Percentiles rank a stretch among this genome's conserved stretches.
phyloP scores from a whole-genome alignment of 345 rosid species.

The Nasturtium officinale region DNA sequence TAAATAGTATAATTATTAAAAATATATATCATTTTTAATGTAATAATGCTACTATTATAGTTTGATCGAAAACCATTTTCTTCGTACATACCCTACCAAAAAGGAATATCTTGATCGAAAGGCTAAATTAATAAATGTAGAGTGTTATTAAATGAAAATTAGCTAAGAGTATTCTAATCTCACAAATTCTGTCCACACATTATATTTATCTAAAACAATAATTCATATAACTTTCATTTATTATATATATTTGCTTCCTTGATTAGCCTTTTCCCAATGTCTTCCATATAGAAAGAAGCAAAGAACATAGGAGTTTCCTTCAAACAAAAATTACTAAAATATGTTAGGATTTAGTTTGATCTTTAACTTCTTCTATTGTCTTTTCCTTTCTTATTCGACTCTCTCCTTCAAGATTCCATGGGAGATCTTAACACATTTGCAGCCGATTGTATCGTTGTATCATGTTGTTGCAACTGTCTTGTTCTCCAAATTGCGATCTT shows the following conservation, averaged over 20 bases:
- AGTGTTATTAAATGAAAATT: slow-evolving; percentile 32
- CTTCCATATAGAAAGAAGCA: slow-evolving; percentile 57
- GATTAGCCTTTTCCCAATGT: slow-evolving; percentile 43
- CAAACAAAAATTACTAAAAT: slow-evolving; percentile 26
- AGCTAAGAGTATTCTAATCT: slow-evolving; percentile 28
- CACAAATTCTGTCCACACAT: slow-evolving; percentile 38
- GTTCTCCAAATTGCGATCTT: slow-evolving; percentile 60
- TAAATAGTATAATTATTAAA: not conserved
- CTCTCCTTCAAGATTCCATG: slow-evolving; percentile 45
- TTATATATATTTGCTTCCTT: slow-evolving; percentile 32
- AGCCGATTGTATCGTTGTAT: slow-evolving; percentile 73
- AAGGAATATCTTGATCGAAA: slow-evolving; percentile 28
- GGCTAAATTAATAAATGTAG: slow-evolving; percentile 31
- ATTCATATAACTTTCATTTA: slow-evolving; percentile 3
- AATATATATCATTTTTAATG: too few relatives aligned
- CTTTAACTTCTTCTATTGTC: slow-evolving; percentile 8
- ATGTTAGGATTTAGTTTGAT: slow-evolving; percentile 33
- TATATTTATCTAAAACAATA: slow-evolving; percentile 25
- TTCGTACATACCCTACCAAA: slow-evolving; percentile 38
- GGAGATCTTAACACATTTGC: slow-evolving; percentile 69
- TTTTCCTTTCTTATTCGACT: slow-evolving; percentile 22
- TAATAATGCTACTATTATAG: not conserved
- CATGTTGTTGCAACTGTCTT: slow-evolving; percentile 87
- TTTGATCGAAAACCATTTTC: slow-evolving; percentile 25
- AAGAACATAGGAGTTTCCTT: slow-evolving; percentile 49